phyloP scores from a whole-genome alignment of 1,284 basidiomycete genomes.

The Malassezia vespertilionis region DNA sequence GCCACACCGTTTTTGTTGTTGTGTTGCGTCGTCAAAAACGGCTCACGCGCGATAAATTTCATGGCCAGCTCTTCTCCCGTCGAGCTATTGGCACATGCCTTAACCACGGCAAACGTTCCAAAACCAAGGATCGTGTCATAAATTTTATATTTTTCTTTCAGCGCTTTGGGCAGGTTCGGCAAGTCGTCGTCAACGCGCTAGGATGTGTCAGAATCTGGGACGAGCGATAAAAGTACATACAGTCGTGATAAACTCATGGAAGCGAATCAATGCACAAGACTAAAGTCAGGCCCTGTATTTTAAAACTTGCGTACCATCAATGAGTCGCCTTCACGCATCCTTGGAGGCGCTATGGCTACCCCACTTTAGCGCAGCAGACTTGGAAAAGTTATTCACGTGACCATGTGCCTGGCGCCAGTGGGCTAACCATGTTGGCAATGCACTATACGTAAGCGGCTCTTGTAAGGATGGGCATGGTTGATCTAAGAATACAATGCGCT shows the following conservation, averaged over 20 bases:
- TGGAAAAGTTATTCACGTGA: too few relatives aligned
- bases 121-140: constrained; percentile 29
- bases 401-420: background rate
- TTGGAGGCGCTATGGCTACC: too few relatives aligned
- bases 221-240: too few relatives aligned
- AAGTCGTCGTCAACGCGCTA: background rate
- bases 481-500: too few relatives aligned
- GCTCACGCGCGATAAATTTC: constrained; percentile 45
- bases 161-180: background rate
- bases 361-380: too few relatives aligned
- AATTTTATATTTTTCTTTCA: constrained; percentile 32
- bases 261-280: too few relatives aligned
- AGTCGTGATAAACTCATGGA: too few relatives aligned
- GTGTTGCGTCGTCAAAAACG: constrained; percentile 15
- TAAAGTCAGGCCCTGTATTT: too few relatives aligned
- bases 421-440: background rate
- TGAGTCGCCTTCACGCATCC: too few relatives aligned
- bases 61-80: constrained; percentile 37
- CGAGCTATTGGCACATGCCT: constrained; percentile 23
- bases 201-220: too few relatives aligned
- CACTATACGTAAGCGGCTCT: too few relatives aligned
- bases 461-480: background rate
- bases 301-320: too few relatives aligned
- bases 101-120: constrained; percentile 44
- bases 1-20: background rate